Percentiles rank a stretch among this genome's conserved stretches.
These are phyloP conservation scores for Stellera chamaejasme DNA, from an alignment of 345 rosid genomes.

Conservation along the genomic window DNA sequence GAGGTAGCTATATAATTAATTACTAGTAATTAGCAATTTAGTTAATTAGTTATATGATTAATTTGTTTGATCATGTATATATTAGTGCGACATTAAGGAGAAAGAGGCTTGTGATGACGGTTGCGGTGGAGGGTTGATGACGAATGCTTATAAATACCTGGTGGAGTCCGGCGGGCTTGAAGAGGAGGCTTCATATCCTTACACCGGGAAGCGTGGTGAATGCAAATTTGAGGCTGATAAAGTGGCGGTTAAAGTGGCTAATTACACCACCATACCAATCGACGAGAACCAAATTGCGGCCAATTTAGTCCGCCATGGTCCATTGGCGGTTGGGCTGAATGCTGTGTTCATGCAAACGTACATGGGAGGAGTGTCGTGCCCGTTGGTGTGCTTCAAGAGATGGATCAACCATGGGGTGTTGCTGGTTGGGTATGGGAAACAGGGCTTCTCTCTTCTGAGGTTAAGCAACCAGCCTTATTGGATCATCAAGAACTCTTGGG, in stretches of 20 bases:
- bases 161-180: conserved; percentile 70
- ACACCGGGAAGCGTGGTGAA: conserved; percentile 44
- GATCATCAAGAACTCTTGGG: conserved; percentile 94
- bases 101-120: conserved; percentile 62
- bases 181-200: conserved; percentile 66
- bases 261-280: conserved; percentile 53
- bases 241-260: conserved; percentile 44
- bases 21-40: no score
- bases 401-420: conserved; percentile 70
- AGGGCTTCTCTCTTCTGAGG: conserved; percentile 72
- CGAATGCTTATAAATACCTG: conserved; percentile 74
- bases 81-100: conserved; percentile 60
- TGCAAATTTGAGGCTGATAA: conserved; percentile 53
- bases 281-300: conserved; percentile 76
- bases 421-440: conserved; percentile 66
- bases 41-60: no score
- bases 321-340: conserved; percentile 69
- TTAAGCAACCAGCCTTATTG: conserved; percentile 63
- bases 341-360: conserved; percentile 86
- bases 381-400: conserved; percentile 68
- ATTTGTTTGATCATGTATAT: no score
- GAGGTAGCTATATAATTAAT: conserved; percentile 38
- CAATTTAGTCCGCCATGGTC: conserved; percentile 66
- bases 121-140: conserved; percentile 85
- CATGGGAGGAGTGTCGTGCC: conserved; percentile 89